phyloP scores from a whole-genome alignment of 2,329 filamentous ascomycete genomes.

The Epichloe brachyelytri region DNA sequence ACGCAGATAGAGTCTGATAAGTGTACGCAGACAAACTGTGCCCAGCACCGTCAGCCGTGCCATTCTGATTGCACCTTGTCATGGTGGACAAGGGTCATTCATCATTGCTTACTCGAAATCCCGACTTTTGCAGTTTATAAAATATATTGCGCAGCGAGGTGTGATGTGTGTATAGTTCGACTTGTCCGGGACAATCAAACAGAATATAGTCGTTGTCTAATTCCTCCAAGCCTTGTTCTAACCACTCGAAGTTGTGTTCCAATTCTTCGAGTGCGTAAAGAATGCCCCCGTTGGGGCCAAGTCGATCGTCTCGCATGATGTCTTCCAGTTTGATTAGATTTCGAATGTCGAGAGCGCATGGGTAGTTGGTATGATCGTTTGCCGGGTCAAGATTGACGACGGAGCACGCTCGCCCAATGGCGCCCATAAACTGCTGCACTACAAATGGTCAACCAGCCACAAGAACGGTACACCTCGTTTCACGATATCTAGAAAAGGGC shows the following conservation, averaged over 20 bases:
- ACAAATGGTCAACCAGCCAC: background rate
- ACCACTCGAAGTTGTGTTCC: constrained; percentile 87
- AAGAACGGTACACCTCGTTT: background rate
- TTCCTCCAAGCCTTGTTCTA: constrained; percentile 67
- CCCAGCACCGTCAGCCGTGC: constrained; percentile 8
- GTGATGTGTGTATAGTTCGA: constrained; percentile 95
- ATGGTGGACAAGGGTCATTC: background rate
- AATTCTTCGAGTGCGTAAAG: constrained; percentile 91
- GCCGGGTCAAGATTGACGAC: constrained; percentile 95
- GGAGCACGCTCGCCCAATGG: constrained; percentile 88
- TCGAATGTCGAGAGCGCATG: constrained; percentile 81
- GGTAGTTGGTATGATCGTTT: constrained; percentile 85
- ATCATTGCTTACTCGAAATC: constrained; percentile 57
- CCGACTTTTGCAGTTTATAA: constrained; percentile 76
- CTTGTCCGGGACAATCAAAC: constrained; percentile 94
- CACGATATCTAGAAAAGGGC: background rate
- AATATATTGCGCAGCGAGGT: constrained; percentile 85
- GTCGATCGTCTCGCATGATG: constrained; percentile 80
- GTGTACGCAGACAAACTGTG: constrained; percentile 80
- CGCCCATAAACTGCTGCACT: constrained; percentile 96
- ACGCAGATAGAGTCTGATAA: constrained; percentile 90
- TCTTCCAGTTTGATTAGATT: constrained; percentile 82
- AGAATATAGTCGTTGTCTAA: constrained; percentile 83
- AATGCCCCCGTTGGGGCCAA: constrained; percentile 87
- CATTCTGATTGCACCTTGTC: background rate